A percentile compares a stretch with the other conserved stretches of the same genome.
These are phyloP conservation scores for Saturnispora saitoi DNA, from an alignment of 805 yeast species.

Conservation along the genomic window DNA sequence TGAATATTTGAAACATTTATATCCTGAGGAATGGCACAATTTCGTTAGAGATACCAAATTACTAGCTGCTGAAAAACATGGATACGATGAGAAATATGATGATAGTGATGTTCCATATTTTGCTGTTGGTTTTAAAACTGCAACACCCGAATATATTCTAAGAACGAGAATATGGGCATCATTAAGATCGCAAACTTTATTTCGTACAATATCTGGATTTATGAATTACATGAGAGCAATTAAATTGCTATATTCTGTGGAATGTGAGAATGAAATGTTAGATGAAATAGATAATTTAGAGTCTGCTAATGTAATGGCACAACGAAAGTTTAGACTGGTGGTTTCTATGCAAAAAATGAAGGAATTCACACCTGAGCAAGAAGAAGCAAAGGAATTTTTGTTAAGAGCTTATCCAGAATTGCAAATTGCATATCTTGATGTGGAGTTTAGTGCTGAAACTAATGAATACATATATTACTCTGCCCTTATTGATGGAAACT, in stretches of 20 bases:
- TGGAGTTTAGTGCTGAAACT: slow-evolving; percentile 73
- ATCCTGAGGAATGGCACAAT: slow-evolving; percentile 96
- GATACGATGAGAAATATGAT: slow-evolving; percentile 62
- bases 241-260: slow-evolving; percentile 86
- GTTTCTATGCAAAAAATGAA: slow-evolving; percentile 83
- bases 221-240: slow-evolving; percentile 98
- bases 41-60: slow-evolving; percentile 94
- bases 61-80: slow-evolving; percentile 72
- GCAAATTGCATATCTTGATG: slow-evolving; percentile 89
- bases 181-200: slow-evolving; percentile 89
- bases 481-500: slow-evolving; percentile 72
- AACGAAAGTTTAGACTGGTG: slow-evolving; percentile 67
- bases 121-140: slow-evolving; percentile 94
- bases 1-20: slow-evolving; percentile 89
- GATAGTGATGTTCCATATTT: slow-evolving; percentile 88
- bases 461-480: slow-evolving; percentile 67
- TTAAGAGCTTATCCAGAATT: slow-evolving; percentile 78
- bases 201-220: slow-evolving; percentile 95
- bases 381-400: slow-evolving; percentile 72
- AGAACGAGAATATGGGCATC: slow-evolving; percentile 99
- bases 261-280: slow-evolving; percentile 82
- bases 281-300: slow-evolving; percentile 45
- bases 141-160: slow-evolving; percentile 91
- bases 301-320: too few relatives aligned
- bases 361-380: slow-evolving; percentile 62